Base-by-base conservation (phyloP, 2,329 filamentous ascomycete species). In the Phialophora verrucosa region DNA sequence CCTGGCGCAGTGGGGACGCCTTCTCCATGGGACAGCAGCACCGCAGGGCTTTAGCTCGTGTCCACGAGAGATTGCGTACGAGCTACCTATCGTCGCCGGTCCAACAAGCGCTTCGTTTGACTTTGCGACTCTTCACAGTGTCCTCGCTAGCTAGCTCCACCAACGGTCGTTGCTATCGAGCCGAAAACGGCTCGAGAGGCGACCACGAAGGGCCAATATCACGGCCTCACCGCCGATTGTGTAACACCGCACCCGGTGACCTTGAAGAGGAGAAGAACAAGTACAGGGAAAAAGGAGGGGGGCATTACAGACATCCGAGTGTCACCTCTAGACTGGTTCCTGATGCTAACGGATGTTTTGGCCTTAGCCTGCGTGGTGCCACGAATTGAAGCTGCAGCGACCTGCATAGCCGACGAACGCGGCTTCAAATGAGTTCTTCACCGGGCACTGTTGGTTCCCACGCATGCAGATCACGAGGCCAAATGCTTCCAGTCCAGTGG, bases 351-450 rank as follows among this genome's bases (percentile, higher is more conserved):
- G 27, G 11, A 29, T 42, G 8, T 5, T 35, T 55, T 55, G 1
- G 47, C n/a, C 47, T 51, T 61, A n/a, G 59, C 25, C 42, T 60
- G 47, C 58, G 35, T 53, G 17, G 32, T 47, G 44, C 58, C 58
- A 53, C 42, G 31, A 60, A 35, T 53, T 20, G 44, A 38, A 49
- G 57, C 57, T 59, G 57, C 57, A 59, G 57, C 57, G 12, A 29
- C 29, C 7, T 59, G 57, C 57, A 50, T 61, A 61, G 31, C 59
- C 59, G 59, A 61, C 38, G 49, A 54, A 54, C 23, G 49, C 59
- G 59, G 59, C 47, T 42, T 35, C 47, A 14, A 35, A 29, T 54
- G 57, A 42, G 59, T 61, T 61, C 59, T 25, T 59, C 42, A 20
- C 29, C 29, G 5, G 27, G 3, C 31, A 17, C 31, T 1, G 49